Conservation (phyloP, 2,329 filamentous ascomycete species). For the Hypoxylon sp. region DNA sequence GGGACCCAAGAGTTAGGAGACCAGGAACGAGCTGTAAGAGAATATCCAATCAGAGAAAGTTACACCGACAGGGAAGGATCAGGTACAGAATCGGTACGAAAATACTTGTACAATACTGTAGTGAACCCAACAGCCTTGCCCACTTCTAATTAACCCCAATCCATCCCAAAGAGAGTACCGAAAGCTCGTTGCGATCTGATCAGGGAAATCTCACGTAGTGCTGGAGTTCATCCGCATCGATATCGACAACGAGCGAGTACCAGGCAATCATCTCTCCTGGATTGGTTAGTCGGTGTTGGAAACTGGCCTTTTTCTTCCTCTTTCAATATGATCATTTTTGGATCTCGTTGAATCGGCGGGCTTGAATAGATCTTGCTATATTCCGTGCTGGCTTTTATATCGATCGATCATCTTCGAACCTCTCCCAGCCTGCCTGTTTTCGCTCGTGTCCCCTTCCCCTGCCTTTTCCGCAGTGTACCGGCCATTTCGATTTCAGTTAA, state of each 20-base stretch:
- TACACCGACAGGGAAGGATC: constrained; percentile 17
- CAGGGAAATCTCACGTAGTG: neutral
- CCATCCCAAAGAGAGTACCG: constrained; percentile 26
- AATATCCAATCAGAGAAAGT: constrained; percentile 35
- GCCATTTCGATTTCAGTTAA: constrained; percentile 23
- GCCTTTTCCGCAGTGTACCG: constrained; percentile 15
- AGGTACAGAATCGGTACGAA: constrained; percentile 8
- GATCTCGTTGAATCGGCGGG: constrained; percentile 15
- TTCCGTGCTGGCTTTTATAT: neutral
- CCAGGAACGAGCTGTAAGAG: constrained; percentile 31
- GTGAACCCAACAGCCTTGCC: constrained; percentile 8
- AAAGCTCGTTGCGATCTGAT: constrained; percentile 17
- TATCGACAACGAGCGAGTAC: constrained; percentile 5
- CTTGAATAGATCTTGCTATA: constrained; percentile 18
- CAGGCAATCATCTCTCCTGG: constrained; percentile 8
- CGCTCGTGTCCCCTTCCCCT: constrained; percentile 7
- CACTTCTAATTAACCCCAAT: constrained; percentile 23
- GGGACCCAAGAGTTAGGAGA: constrained; percentile 8
- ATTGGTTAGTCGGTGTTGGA: constrained; percentile 12
- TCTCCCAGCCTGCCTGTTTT: constrained; percentile 18
- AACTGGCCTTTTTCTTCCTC: constrained; percentile 6
- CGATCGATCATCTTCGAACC: constrained; percentile 22
- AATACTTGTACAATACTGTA: neutral
- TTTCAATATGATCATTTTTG: constrained; percentile 26
- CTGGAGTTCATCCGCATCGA: constrained; percentile 17